phyloP scores from a whole-genome alignment of 768 basidiomycete species.

The Lyophyllum shimeji region DNA sequence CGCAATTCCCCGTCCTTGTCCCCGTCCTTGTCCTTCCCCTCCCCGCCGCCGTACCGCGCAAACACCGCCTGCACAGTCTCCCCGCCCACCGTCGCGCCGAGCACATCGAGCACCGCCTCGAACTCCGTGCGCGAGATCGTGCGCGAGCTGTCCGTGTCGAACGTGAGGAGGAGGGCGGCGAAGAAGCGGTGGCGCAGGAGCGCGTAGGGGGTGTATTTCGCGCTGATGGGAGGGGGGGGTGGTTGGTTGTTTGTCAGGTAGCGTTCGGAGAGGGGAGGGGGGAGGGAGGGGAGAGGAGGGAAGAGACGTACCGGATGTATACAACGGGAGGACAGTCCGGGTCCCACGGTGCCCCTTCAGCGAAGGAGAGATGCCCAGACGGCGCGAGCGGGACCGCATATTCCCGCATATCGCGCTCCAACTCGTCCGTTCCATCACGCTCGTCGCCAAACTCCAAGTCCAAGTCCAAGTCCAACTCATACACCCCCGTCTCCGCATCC shows the following conservation, averaged over 20 bases:
- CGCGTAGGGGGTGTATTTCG: constrained; percentile 94
- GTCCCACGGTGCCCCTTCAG: constrained; percentile 57
- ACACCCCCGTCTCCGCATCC: constrained; percentile 56
- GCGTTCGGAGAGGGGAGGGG: not conserved
- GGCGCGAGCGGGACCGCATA: constrained; percentile 65
- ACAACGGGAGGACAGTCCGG: constrained; percentile 46
- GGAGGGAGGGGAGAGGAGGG: too few relatives aligned
- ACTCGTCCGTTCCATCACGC: too few relatives aligned
- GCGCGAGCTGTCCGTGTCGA: constrained; percentile 83
- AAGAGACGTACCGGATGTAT: constrained; percentile 52
- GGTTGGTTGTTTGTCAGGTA: not conserved
- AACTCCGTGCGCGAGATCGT: constrained; percentile 81
- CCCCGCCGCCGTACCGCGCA: too few relatives aligned
- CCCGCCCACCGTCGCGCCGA: constrained; percentile 85
- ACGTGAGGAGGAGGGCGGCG: constrained; percentile 75
- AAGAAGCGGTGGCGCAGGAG: constrained; percentile 88
- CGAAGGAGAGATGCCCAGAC: constrained; percentile 44
- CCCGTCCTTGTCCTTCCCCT: constrained; percentile 50
- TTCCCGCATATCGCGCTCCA: constrained; percentile 69
- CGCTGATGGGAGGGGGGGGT: constrained; percentile 41
- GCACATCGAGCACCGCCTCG: constrained; percentile 93
- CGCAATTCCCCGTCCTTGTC: constrained; percentile 77
- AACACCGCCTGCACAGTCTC: constrained; percentile 88
- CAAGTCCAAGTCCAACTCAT: constrained; percentile 45
- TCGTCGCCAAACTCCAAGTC: constrained; percentile 10